Evolutionary conservation across 192 early-diverging fungal genomes (phyloP).

Genomic region (Ramicandelaber brevisporus): DNA sequence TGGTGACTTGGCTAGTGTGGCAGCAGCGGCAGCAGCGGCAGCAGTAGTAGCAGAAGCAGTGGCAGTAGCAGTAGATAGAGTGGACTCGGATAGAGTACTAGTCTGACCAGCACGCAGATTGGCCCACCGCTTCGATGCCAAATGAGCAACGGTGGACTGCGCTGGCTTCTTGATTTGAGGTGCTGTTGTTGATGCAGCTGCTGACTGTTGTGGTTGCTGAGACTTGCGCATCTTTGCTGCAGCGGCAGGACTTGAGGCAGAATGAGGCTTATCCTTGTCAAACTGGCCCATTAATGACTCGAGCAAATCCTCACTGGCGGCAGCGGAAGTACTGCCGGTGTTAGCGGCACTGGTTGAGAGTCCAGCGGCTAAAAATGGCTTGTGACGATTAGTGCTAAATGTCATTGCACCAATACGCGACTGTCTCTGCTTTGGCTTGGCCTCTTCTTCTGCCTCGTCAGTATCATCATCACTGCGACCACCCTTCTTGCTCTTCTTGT

Average conservation of each 20-base stretch:
- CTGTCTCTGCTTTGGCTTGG: neutral
- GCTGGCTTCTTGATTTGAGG: too few relatives aligned
- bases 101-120: too few relatives aligned
- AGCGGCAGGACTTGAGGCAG: constrained; percentile 1
- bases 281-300: neutral
- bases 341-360: neutral
- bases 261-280: neutral
- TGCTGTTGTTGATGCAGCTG: neutral
- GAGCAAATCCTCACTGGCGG: too few relatives aligned
- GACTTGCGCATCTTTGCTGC: neutral
- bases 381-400: too few relatives aligned
- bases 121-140: too few relatives aligned
- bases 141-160: too few relatives aligned
- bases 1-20: neutral
- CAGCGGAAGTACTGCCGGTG: neutral
- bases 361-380: too few relatives aligned
- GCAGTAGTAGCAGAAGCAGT: too few relatives aligned
- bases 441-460: neutral
- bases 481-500: neutral
- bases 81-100: too few relatives aligned
- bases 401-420: neutral
- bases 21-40: neutral
- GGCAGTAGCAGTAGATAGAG: too few relatives aligned
- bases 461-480: neutral
- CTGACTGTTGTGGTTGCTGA: neutral